Evolutionary conservation across 208 protist genomes (phyloP).

Genomic region (Acanthamoeba triangularis): DNA sequence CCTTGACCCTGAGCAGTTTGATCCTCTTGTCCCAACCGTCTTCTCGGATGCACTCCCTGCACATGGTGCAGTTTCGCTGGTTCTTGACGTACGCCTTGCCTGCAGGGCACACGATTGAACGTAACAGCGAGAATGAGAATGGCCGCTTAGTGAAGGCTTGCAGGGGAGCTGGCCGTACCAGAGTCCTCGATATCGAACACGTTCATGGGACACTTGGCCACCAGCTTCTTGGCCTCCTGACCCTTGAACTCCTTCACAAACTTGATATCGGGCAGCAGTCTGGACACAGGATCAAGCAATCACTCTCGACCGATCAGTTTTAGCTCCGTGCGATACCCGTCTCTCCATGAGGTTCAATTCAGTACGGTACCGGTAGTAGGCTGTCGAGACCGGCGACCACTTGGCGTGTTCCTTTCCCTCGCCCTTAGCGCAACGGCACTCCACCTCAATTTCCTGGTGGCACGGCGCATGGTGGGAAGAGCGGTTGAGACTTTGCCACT

Average conservation of each 20-base stretch:
- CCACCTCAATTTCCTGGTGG: constrained; percentile 90
- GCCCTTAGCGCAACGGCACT: constrained; percentile 97
- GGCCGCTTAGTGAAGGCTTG: background rate
- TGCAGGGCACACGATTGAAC: background rate
- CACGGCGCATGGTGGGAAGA: background rate
- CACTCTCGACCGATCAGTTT: too few species aligned
- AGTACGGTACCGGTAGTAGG: constrained; percentile 94
- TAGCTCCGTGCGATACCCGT: too few species aligned
- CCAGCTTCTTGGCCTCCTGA: constrained; percentile 92
- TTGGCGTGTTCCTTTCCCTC: constrained; percentile 98
- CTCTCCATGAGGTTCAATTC: too few species aligned
- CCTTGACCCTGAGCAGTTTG: constrained; percentile 85
- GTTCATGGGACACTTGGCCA: constrained; percentile 94
- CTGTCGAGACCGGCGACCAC: constrained; percentile 98
- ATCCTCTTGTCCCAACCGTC: constrained; percentile 84
- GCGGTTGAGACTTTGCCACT: background rate
- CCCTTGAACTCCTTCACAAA: constrained; percentile 90
- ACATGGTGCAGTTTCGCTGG: constrained; percentile 96
- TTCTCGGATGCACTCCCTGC: constrained; percentile 98
- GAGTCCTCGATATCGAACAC: constrained; percentile 97
- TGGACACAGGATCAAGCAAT: background rate
- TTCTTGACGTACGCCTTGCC: constrained; percentile 89
- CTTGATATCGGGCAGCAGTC: constrained; percentile 96
- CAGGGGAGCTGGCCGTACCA: background rate
- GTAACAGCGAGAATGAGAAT: background rate